Evolutionary conservation across 73 alveolate genomes (phyloP).

Genomic region (Urostyla sp.): DNA sequence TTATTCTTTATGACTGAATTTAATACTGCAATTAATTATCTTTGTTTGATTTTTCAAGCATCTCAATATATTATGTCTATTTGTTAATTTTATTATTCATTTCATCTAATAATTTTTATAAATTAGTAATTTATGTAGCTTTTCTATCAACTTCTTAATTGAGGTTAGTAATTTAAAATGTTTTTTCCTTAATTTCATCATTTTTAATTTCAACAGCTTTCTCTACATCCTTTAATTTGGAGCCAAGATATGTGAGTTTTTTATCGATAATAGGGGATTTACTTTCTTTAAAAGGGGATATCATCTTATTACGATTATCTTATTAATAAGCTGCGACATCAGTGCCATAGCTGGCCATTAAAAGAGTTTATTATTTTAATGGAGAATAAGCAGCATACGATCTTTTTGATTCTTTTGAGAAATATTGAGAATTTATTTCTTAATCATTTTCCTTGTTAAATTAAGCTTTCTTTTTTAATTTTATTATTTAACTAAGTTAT

Average conservation of each 20-base stretch:
- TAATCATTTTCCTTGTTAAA: slow-evolving; percentile 21
- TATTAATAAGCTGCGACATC: too few species aligned
- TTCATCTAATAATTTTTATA: slow-evolving; percentile 5
- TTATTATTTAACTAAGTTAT: slow-evolving; percentile 10
- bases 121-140: background rate
- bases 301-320: background rate
- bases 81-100: slow-evolving; percentile 30
- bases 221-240: slow-evolving; percentile 46
- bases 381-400: slow-evolving; percentile 27
- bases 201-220: background rate
- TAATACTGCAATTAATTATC: slow-evolving; percentile 13
- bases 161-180: background rate
- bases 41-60: slow-evolving; percentile 23
- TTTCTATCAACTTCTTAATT: slow-evolving; percentile 21
- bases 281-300: background rate
- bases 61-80: slow-evolving; percentile 19
- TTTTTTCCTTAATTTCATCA: slow-evolving; percentile 25
- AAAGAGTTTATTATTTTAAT: background rate
- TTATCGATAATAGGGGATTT: slow-evolving; percentile 16
- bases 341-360: too few species aligned
- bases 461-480: slow-evolving; percentile 19
- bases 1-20: slow-evolving; percentile 16
- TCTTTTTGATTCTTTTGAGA: slow-evolving; percentile 9
- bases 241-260: slow-evolving; percentile 9
- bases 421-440: background rate